These are phyloP conservation scores for Skeletonema marinoi DNA, from an alignment of 108 stramenopile genomes.

Conservation along the genomic window DNA sequence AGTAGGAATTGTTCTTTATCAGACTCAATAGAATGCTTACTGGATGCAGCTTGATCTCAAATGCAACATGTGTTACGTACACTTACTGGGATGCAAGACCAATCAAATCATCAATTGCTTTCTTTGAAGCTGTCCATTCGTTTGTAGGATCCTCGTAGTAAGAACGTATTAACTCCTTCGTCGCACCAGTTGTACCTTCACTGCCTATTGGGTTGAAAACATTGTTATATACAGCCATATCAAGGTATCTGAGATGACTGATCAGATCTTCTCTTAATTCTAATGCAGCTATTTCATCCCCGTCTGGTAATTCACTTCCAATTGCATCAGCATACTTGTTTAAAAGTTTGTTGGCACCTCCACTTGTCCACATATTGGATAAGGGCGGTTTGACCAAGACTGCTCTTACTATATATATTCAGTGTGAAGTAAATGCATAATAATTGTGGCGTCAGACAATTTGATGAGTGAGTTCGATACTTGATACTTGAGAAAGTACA, in stretches of 20 bases:
- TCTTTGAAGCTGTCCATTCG: slow-evolving; percentile 62
- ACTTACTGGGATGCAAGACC: slow-evolving; percentile 32
- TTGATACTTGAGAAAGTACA: neutral
- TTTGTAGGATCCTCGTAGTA: slow-evolving; percentile 86
- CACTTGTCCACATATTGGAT: slow-evolving; percentile 57
- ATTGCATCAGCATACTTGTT: slow-evolving; percentile 65
- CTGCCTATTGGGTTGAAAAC: slow-evolving; percentile 80
- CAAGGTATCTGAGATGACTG: slow-evolving; percentile 77
- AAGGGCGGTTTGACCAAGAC: slow-evolving; percentile 68
- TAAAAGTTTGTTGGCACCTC: slow-evolving; percentile 42
- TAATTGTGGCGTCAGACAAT: neutral
- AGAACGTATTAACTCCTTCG: slow-evolving; percentile 65
- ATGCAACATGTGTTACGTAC: too few species aligned
- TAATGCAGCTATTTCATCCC: slow-evolving; percentile 81
- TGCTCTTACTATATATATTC: slow-evolving; percentile 48
- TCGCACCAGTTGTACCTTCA: slow-evolving; percentile 68
- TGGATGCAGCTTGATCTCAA: too few species aligned
- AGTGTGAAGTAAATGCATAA: neutral
- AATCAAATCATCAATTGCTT: slow-evolving; percentile 61
- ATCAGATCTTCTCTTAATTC: slow-evolving; percentile 71
- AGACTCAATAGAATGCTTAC: too few species aligned
- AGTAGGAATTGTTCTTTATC: too few species aligned
- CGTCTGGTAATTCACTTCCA: slow-evolving; percentile 57
- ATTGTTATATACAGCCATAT: slow-evolving; percentile 90
- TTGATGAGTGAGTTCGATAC: neutral